phyloP scores from a whole-genome alignment of 2,329 filamentous ascomycete species.

The Whalleya microplaca region DNA sequence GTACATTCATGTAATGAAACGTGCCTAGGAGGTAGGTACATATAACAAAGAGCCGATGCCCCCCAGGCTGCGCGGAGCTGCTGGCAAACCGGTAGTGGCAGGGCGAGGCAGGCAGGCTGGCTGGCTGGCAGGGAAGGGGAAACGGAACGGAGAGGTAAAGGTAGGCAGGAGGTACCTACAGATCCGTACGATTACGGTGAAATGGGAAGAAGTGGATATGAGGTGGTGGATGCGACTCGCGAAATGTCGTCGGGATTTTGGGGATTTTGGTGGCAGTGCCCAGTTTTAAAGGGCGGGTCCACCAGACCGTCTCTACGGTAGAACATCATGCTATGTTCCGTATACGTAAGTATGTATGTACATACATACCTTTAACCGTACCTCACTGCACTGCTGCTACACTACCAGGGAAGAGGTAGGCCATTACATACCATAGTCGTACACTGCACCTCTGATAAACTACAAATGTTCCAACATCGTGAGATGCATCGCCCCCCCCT shows the following conservation, averaged over 20 bases:
- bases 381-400: neutral
- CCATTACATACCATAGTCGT: too few species aligned
- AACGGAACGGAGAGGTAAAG: neutral
- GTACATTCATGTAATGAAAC: too few species aligned
- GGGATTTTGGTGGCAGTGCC: neutral
- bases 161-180: neutral
- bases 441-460: too few species aligned
- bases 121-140: neutral
- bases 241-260: neutral
- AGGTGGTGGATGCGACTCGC: too few species aligned
- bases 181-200: neutral
- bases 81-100: too few species aligned
- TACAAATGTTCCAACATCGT: neutral
- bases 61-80: too few species aligned
- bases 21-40: neutral
- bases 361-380: neutral
- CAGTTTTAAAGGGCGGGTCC: neutral
- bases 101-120: neutral
- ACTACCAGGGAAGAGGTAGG: neutral
- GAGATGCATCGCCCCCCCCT: neutral
- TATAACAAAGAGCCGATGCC: neutral
- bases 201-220: neutral
- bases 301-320: neutral
- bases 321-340: too few species aligned
- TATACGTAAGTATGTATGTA: too few species aligned